These are phyloP conservation scores for Phyllachora maydis DNA, from an alignment of 2,329 filamentous ascomycete genomes.

Conservation along the genomic window DNA sequence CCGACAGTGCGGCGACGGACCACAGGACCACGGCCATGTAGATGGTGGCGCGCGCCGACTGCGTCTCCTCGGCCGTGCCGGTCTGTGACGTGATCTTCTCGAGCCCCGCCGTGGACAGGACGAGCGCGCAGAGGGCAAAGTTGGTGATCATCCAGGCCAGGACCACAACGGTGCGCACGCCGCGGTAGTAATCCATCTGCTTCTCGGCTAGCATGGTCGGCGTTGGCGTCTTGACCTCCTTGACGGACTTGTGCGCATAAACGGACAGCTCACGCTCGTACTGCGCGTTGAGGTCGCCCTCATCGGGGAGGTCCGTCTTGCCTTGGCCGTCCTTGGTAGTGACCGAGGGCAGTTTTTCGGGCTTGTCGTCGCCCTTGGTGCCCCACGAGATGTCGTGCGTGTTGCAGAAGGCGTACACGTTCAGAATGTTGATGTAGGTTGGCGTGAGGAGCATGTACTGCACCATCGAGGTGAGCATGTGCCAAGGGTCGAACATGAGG, in stretches of 20 bases:
- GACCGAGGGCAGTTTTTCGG: slow-evolving; percentile 74
- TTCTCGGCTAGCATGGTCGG: slow-evolving; percentile 45
- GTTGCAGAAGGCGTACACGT: slow-evolving; percentile 98
- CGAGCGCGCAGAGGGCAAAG: slow-evolving; percentile 68
- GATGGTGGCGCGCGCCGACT: slow-evolving; percentile 41
- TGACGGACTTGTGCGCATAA: slow-evolving; percentile 55
- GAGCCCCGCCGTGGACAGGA: slow-evolving; percentile 69
- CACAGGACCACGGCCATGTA: slow-evolving; percentile 80
- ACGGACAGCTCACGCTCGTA: slow-evolving; percentile 69
- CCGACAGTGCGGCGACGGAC: slow-evolving; percentile 67
- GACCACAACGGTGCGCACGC: slow-evolving; percentile 81
- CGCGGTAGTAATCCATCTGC: slow-evolving; percentile 97
- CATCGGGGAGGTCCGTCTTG: slow-evolving; percentile 90
- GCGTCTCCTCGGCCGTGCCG: slow-evolving; percentile 17
- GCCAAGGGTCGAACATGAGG: slow-evolving; percentile 95
- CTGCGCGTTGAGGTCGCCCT: slow-evolving; percentile 84
- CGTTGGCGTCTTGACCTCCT: slow-evolving; percentile 41
- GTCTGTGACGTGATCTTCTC: slow-evolving; percentile 36
- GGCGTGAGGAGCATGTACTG: slow-evolving; percentile 93
- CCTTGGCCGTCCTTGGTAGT: slow-evolving; percentile 74
- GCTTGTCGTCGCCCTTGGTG: slow-evolving; percentile 93
- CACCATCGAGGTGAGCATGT: slow-evolving; percentile 90
- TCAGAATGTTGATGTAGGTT: slow-evolving; percentile 95
- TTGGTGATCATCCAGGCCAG: slow-evolving; percentile 95
- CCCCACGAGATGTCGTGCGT: slow-evolving; percentile 97